Percentiles rank a stretch among this genome's conserved stretches.
Conservation (phyloP, 176 grass and related monocot species). For the Eragrostis curvula region DNA sequence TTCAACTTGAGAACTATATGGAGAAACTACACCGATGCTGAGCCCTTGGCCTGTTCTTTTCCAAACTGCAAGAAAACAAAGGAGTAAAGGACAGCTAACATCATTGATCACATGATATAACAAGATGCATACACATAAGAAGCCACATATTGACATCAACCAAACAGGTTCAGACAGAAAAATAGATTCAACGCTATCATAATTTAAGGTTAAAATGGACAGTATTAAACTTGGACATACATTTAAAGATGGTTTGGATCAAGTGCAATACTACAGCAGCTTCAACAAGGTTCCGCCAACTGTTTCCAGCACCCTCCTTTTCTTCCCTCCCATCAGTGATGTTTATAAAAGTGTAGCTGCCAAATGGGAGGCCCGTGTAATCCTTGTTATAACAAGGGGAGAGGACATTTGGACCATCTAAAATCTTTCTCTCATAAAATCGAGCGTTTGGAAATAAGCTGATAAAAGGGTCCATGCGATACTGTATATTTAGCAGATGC, state of each 20-base stretch:
- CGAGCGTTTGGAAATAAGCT: conserved; percentile 72
- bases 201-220: not conserved
- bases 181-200: not conserved
- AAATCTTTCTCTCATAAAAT: conserved; percentile 73
- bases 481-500: conserved; percentile 81
- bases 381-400: conserved; percentile 57
- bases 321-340: conserved; percentile 77
- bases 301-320: conserved; percentile 54
- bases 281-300: conserved; percentile 69
- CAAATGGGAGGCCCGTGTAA: conserved; percentile 48
- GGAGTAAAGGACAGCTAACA: not conserved
- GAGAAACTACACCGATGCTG: conserved; percentile 72
- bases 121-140: not conserved
- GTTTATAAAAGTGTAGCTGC: conserved; percentile 68
- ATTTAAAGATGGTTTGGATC: conserved; percentile 63
- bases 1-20: conserved; percentile 68
- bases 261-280: conserved; percentile 68
- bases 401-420: conserved; percentile 72
- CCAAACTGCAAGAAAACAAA: conserved; percentile 48
- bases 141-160: not conserved
- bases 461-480: conserved; percentile 80
- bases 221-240: conserved; percentile 36
- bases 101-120: conserved; percentile 10
- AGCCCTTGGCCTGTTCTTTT: conserved; percentile 43
- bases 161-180: conserved; percentile 4